These are phyloP conservation scores for Alopecurus myosuroides DNA, from an alignment of 176 grass and related monocot genomes.

Conservation along the genomic window DNA sequence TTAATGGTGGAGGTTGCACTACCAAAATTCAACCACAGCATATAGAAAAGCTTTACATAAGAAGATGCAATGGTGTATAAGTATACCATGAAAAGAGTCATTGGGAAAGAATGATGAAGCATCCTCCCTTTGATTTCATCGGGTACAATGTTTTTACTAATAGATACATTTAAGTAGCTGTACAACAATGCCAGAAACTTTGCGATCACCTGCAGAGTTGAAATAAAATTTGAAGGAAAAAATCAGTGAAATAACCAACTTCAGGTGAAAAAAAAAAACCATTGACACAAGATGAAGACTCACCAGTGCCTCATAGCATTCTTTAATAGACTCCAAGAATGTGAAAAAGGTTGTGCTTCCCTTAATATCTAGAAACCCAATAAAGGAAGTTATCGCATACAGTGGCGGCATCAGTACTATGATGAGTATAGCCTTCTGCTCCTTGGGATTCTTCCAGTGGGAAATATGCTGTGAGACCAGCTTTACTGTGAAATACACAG, in stretches of 20 bases:
- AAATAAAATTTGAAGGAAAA: neutral
- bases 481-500: conserved; percentile 89
- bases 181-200: conserved; percentile 99
- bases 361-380: conserved; percentile 87
- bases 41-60: neutral
- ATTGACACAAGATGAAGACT: conserved; percentile 8
- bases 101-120: conserved; percentile 93
- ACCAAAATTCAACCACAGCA: neutral
- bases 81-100: conserved; percentile 92
- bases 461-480: conserved; percentile 90
- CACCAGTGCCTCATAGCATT: conserved; percentile 98
- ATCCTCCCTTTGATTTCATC: conserved; percentile 94
- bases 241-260: conserved; percentile 17
- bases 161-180: conserved; percentile 98
- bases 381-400: conserved; percentile 88
- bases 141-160: conserved; percentile 95
- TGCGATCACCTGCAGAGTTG: conserved; percentile 73
- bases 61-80: neutral
- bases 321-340: conserved; percentile 89
- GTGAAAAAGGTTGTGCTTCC: conserved; percentile 91
- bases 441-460: conserved; percentile 98
- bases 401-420: conserved; percentile 90
- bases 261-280: neutral
- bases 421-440: conserved; percentile 94
- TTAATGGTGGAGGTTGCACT: neutral